phyloP scores from a whole-genome alignment of 805 yeast species.

The baker's yeast (Saccharomyces cerevisiae) region DNA sequence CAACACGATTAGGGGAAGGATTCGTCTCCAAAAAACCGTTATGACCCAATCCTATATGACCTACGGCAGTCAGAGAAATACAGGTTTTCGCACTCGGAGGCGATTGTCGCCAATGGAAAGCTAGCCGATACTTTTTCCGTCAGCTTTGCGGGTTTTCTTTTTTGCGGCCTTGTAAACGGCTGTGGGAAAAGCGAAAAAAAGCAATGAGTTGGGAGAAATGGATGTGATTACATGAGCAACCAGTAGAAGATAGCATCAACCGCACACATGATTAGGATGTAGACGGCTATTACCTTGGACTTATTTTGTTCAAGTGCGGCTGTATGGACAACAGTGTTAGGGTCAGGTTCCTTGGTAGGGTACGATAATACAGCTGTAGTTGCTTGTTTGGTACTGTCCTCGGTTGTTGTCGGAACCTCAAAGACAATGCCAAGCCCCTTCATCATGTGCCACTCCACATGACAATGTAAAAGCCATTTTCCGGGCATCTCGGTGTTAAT shows the following conservation, averaged over 20 bases:
- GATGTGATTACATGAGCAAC: slow-evolving; percentile 4
- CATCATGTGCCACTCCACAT: slow-evolving; percentile 61
- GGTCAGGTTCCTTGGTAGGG: not conserved
- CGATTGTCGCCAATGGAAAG: not conserved
- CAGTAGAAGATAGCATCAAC: slow-evolving; percentile 12
- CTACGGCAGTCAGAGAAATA: not conserved
- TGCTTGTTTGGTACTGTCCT: not conserved
- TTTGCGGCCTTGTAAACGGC: slow-evolving; percentile 2
- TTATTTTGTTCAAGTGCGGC: not conserved
- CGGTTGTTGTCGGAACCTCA: slow-evolving; percentile 28
- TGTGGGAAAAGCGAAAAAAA: not conserved
- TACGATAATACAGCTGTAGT: not conserved
- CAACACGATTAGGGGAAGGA: not conserved
- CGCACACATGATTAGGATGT: slow-evolving; percentile 12
- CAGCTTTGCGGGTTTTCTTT: slow-evolving; percentile 1
- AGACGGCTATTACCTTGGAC: slow-evolving; percentile 13
- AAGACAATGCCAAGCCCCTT: slow-evolving; percentile 51
- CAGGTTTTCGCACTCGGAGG: not conserved
- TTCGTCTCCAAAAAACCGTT: not conserved
- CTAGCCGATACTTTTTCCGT: slow-evolving; percentile 1
- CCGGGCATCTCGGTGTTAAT: slow-evolving; percentile 65
- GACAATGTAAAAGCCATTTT: slow-evolving; percentile 76
- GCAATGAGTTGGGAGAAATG: not conserved
- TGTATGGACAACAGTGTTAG: not conserved
- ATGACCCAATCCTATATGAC: not conserved